Evolutionary conservation across 805 yeast species (phyloP).

Genomic region (Schizosaccharomyces osmophilus): DNA sequence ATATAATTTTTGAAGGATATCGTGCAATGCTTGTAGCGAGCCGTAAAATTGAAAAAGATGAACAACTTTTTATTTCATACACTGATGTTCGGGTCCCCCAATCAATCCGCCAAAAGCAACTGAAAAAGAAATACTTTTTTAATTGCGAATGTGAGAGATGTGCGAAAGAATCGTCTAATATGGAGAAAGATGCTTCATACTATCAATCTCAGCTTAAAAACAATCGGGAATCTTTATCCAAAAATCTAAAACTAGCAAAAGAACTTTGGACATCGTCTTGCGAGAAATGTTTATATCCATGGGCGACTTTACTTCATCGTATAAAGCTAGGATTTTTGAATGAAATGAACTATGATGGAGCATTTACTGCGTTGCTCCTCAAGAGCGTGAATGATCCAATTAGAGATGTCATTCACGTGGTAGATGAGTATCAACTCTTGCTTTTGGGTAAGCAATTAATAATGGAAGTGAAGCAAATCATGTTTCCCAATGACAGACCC

Average conservation of each 20-base stretch:
- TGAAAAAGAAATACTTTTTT: conserved; percentile 5
- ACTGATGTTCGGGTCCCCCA: conserved; percentile 5
- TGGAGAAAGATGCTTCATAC: neutral
- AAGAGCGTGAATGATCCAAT: neutral
- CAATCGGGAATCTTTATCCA: neutral
- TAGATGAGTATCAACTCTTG: neutral
- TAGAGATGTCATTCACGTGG: neutral
- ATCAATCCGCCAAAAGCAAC: neutral
- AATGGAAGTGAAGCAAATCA: neutral
- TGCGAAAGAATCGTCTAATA: neutral
- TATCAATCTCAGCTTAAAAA: neutral
- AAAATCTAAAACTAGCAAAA: neutral
- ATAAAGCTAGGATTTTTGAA: neutral
- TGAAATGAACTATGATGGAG: neutral
- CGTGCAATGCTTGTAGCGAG: neutral
- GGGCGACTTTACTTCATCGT: neutral
- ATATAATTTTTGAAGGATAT: neutral
- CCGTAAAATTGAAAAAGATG: conserved; percentile 4
- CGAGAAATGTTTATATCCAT: neutral
- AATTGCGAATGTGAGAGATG: conserved; percentile 5
- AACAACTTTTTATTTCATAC: conserved; percentile 6
- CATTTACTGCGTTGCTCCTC: neutral
- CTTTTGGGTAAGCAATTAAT: neutral
- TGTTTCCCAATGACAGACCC: neutral
- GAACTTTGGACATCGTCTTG: neutral